phyloP scores from a whole-genome alignment of 768 basidiomycete genomes.

The Lentinula lateritia region DNA sequence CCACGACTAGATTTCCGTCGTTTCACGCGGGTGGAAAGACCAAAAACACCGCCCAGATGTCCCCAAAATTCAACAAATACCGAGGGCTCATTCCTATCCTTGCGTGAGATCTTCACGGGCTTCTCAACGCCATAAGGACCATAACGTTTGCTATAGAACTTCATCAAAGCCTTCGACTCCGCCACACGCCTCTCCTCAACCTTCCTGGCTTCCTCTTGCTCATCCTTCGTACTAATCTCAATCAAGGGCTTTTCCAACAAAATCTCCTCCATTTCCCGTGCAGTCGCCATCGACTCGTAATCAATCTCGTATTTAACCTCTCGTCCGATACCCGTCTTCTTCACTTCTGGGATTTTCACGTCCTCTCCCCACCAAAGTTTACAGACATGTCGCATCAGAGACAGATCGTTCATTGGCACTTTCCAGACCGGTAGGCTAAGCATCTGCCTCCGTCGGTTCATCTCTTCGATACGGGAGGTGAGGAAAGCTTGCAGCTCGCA shows the following conservation, averaged over 20 bases:
- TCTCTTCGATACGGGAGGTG: not conserved
- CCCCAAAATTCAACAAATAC: not conserved
- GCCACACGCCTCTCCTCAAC: not conserved
- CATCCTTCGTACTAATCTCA: not conserved
- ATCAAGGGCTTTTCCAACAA: not conserved
- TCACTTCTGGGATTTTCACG: not conserved
- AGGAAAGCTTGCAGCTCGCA: not conserved
- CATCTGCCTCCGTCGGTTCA: not conserved
- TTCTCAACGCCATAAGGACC: not conserved
- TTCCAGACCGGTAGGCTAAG: not conserved
- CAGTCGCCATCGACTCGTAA: constrained; percentile 1
- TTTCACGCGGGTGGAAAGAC: not conserved
- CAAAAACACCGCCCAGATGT: not conserved
- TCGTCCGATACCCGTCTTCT: not conserved
- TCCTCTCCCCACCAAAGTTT: not conserved
- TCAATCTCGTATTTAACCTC: not conserved
- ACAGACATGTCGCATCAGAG: not conserved
- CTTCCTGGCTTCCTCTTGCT: not conserved
- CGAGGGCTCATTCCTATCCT: not conserved
- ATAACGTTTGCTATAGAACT: not conserved
- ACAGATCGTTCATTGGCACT: not conserved
- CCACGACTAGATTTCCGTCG: not conserved
- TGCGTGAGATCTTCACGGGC: not conserved
- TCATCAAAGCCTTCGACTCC: not conserved
- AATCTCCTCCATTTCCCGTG: not conserved